A percentile compares a stretch with the other conserved stretches of the same genome.
phyloP scores from a whole-genome alignment of 176 grass and related monocot species.

The Lolium multiflorum region DNA sequence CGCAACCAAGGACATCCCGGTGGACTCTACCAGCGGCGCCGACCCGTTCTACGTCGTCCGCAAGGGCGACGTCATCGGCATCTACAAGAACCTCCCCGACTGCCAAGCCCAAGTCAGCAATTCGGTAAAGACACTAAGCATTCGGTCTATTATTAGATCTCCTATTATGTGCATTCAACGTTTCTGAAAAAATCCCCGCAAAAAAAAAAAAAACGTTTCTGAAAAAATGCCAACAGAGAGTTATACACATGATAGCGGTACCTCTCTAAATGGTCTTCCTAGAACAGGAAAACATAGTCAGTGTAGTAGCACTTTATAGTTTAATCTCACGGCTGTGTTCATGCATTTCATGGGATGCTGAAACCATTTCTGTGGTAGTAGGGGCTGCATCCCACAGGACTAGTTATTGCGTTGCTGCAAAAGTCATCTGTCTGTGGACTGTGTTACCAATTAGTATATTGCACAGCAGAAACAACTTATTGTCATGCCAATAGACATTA shows the following conservation, averaged over 20 bases:
- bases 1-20: too few species aligned
- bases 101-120: conserved; percentile 83
- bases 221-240: neutral
- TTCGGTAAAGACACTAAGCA: conserved; percentile 45
- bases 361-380: neutral
- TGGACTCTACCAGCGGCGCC: too few species aligned
- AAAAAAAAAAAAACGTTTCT: too few species aligned
- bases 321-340: neutral
- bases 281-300: neutral
- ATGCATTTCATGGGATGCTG: neutral
- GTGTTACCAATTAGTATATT: neutral
- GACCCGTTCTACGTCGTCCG: too few species aligned
- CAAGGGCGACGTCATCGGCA: too few species aligned
- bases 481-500: neutral
- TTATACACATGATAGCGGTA: neutral
- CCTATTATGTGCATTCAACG: neutral
- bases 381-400: neutral
- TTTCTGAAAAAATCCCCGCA: too few species aligned
- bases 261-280: neutral
- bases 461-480: neutral
- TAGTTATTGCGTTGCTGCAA: neutral
- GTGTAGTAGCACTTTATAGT: neutral
- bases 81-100: too few species aligned
- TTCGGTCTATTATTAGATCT: neutral
- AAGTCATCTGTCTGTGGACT: neutral